A percentile compares a stretch with the other conserved stretches of the same genome.
Conservation (phyloP, 2,329 filamentous ascomycete genomes). For the Trichoderma cornu-damae region DNA sequence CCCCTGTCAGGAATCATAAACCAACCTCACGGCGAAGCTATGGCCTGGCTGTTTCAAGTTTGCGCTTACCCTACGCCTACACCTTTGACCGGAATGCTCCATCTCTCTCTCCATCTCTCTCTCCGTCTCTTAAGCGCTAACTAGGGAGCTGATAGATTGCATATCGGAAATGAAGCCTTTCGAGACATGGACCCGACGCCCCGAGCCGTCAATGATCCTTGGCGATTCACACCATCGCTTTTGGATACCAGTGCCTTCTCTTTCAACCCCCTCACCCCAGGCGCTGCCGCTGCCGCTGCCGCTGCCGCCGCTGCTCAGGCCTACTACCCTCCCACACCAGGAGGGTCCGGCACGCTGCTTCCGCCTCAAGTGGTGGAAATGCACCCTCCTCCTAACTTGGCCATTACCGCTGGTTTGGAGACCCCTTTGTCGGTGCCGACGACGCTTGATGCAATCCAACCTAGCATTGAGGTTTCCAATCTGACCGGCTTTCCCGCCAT, state of each 20-base stretch:
- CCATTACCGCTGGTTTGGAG: constrained; percentile 68
- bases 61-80: neutral
- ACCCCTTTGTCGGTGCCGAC: constrained; percentile 77
- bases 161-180: constrained; percentile 36
- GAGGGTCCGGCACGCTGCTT: constrained; percentile 72
- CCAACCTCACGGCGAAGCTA: neutral
- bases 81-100: neutral
- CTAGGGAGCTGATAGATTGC: constrained; percentile 20
- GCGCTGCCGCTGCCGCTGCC: too few species aligned
- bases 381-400: constrained; percentile 68
- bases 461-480: constrained; percentile 55
- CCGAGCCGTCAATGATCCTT: constrained; percentile 70
- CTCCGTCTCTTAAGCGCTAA: constrained; percentile 1
- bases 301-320: constrained; percentile 61
- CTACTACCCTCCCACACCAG: constrained; percentile 85
- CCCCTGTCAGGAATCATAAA: neutral
- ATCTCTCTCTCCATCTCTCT: neutral
- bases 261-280: constrained; percentile 67
- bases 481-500: constrained; percentile 62
- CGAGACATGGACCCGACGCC: constrained; percentile 77
- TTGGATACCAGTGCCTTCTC: constrained; percentile 80
- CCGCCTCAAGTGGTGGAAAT: constrained; percentile 81
- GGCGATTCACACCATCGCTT: constrained; percentile 83
- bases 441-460: constrained; percentile 59
- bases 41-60: neutral